phyloP scores from a whole-genome alignment of 2,329 filamentous ascomycete species.

The Aspergillus udagawae region DNA sequence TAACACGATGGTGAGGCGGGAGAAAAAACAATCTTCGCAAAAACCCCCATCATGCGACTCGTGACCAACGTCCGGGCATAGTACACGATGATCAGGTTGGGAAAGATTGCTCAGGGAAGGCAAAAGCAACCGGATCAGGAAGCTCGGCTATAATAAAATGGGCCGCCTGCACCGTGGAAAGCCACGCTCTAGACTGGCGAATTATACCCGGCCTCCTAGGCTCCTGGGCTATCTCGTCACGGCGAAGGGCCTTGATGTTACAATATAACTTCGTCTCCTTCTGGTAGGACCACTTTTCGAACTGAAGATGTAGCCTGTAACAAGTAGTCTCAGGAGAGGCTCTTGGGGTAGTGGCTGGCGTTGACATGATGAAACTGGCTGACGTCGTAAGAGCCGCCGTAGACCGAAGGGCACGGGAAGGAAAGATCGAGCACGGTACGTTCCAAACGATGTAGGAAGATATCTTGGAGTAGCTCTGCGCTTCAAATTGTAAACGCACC shows the following conservation, averaged over 20 bases:
- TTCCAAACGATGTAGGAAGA: constrained; percentile 12
- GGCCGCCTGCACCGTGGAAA: background rate
- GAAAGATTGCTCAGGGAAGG: constrained; percentile 5
- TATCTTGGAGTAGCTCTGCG: constrained; percentile 12
- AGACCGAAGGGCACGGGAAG: constrained; percentile 5
- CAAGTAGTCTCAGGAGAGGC: background rate
- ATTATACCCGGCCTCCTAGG: background rate
- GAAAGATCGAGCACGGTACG: constrained; percentile 14
- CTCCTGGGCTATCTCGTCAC: background rate
- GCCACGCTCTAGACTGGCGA: background rate
- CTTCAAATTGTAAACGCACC: constrained; percentile 10
- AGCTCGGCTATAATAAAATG: constrained; percentile 5
- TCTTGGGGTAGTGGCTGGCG: background rate
- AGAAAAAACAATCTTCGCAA: constrained; percentile 25
- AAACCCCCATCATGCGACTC: constrained; percentile 31
- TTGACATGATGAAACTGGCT: background rate
- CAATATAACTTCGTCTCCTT: background rate
- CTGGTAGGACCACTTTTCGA: background rate
- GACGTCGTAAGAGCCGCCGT: background rate
- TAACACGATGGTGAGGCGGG: constrained; percentile 10
- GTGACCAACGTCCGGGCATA: constrained; percentile 13
- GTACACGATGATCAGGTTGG: constrained; percentile 8
- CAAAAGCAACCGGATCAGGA: constrained; percentile 3
- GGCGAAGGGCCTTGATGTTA: background rate
- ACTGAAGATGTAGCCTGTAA: background rate